Base-by-base conservation (phyloP, 1,284 basidiomycete genomes). In the Uromyces viciae-fabae region DNA sequence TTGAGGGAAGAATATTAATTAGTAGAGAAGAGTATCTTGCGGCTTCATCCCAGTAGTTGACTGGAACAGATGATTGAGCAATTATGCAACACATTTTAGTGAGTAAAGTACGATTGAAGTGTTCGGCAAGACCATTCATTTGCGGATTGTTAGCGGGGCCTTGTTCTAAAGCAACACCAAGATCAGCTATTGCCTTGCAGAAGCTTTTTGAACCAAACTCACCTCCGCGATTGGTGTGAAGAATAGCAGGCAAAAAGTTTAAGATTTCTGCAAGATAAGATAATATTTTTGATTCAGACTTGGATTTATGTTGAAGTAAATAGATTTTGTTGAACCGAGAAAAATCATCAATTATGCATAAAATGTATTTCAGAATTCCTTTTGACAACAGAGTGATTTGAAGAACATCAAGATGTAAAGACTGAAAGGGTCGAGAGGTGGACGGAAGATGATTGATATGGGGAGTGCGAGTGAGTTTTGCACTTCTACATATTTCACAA, bases 281-380 rank as follows among this genome's bases (percentile, higher is more conserved):
- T 19, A 69, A n/a, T 19, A 69, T 40, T 43, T 69, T 69, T 3
- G 4, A 4, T 42, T 38, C 66, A 3, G 49, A 25, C 3, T 74
- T n/a, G 19, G 46, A 74, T 36, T 74, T 74, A 11, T 54, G 14
- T 15, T 36, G 54, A 3, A 74, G n/a, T 15, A 74, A 56, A 25
- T 74, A 74, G 25, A 72, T 52, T 52, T n/a, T 7, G 42, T 72
- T 72, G 69, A 72, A 72, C 2, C 69, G 40, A 2, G 71, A 74
- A 28, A 56, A 74, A 19, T 74, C 49, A 33, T 74, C 71, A 38
- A 74, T 74, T 1, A 74, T 38, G 1, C 33, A 46, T 1, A 74
- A 19, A n/a, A 74, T n/a, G 38, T 74, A 74, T 56, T 33, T 28
- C 11, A 56, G 5, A 3, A 11, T 4, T 17, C 33, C 15, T 36